Evolutionary conservation across 2,329 filamentous ascomycete species (phyloP).

Genomic region (Phaeosphaeriaceae sp.): DNA sequence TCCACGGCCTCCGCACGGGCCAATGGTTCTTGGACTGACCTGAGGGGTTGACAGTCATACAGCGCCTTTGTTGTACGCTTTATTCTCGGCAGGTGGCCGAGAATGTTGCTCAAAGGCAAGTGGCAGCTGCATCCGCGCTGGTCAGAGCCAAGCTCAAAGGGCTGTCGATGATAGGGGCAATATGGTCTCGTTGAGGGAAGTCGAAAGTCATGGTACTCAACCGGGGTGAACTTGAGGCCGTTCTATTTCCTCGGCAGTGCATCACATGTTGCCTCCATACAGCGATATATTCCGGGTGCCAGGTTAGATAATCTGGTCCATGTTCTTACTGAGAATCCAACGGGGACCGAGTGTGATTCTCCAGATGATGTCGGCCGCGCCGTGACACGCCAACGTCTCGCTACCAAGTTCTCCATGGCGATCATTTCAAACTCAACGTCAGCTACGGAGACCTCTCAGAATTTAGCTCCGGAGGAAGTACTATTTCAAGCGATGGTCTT

Average conservation of each 20-base stretch:
- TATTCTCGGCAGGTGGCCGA: conserved; percentile 29
- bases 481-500: neutral
- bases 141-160: neutral
- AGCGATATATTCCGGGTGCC: neutral
- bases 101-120: conserved; percentile 26
- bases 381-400: conserved; percentile 41
- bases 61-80: conserved; percentile 33
- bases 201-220: neutral
- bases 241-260: neutral
- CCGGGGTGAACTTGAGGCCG: neutral
- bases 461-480: neutral
- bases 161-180: neutral
- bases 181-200: neutral
- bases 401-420: conserved; percentile 27
- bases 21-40: conserved; percentile 42
- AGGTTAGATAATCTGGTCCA: neutral
- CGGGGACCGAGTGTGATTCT: conserved; percentile 12
- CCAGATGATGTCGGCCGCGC: conserved; percentile 14
- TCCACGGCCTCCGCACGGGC: conserved; percentile 38
- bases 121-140: conserved; percentile 19
- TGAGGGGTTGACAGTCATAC: conserved; percentile 33
- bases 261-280: neutral
- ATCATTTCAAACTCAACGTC: conserved; percentile 5
- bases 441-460: neutral
- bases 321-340: neutral